Evolutionary conservation across 805 yeast species (phyloP), one percentile per base, ranked within the genome.

Genomic region (Saccharomycopsis fermentans): DNA sequence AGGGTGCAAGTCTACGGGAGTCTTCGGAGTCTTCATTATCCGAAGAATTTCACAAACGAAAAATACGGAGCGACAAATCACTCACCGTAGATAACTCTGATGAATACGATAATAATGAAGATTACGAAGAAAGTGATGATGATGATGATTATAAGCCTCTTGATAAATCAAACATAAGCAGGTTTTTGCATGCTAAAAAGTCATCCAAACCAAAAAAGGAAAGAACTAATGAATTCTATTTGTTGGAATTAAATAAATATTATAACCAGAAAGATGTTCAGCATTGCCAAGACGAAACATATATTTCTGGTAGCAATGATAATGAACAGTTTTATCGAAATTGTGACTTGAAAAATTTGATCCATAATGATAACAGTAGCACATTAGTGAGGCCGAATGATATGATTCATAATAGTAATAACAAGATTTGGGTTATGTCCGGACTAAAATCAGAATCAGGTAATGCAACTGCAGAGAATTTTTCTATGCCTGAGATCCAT

Each of bases 371-470:
- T n/a, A 50, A 27, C 14, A 50, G 11, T 21, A 47, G 16, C 26
- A n/a, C 24, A 50, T n/a, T 11, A 50, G 16, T 17, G 53, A 50
- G 29, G 16, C 24, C 53, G 29, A 5, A 6, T 50, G 39, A 37
- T 24, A 39, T 27, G 16, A 12, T 19, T 14, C 24, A 36, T n/a
- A 11, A 36, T n/a, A 12, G n/a, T 2, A 24, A 12, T 19, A 52
- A 56, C 14, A 56, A 56, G 26, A 36, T 56, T 17, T 56, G 55
- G 55, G 19, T 48, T 4, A 17, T 51, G 26, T 51, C 54, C 19
- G 59, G 59, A 19, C 24, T 56, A 21, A 35, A 52, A 12, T 21
- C 50, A 43, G 12, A 14, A 24, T 43, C 50, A 24, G n/a, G 26
- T 17, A 5, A 21, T 37, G n/a, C 55, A 14, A 5, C 36, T 11